A percentile compares a stretch with the other conserved stretches of the same genome.
phyloP scores from a whole-genome alignment of 2,329 filamentous ascomycete genomes.

The Knufia petricola region DNA sequence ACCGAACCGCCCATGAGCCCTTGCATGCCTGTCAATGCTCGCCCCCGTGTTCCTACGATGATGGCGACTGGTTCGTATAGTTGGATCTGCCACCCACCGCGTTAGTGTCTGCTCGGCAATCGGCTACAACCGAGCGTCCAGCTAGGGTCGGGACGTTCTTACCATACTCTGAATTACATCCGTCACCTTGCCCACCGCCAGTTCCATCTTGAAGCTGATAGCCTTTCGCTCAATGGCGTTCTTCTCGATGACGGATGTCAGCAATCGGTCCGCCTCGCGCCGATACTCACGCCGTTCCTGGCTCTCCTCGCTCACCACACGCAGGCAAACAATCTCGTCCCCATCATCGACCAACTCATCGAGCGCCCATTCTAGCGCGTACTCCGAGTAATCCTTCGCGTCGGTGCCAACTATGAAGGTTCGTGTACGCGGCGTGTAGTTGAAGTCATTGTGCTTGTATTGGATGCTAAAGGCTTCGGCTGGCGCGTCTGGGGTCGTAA shows the following conservation, averaged over 20 bases:
- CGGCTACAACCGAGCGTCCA: constrained; percentile 3
- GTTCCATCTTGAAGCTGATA: constrained; percentile 76
- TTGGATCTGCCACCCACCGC: constrained; percentile 57
- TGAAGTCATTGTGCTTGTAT: constrained; percentile 77
- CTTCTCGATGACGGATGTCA: constrained; percentile 67
- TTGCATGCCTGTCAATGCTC: constrained; percentile 76
- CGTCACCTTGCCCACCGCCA: constrained; percentile 80
- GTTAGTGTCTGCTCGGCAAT: background rate
- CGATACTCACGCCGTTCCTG: constrained; percentile 62
- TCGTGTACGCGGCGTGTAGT: constrained; percentile 66
- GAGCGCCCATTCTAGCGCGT: constrained; percentile 83
- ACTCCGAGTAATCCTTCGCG: constrained; percentile 84
- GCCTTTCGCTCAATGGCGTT: constrained; percentile 69
- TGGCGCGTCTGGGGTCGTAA: constrained; percentile 55
- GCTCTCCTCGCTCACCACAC: constrained; percentile 56
- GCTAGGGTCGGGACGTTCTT: constrained; percentile 26
- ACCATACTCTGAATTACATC: constrained; percentile 86
- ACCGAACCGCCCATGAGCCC: constrained; percentile 80
- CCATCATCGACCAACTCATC: constrained; percentile 89
- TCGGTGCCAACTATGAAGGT: constrained; percentile 88
- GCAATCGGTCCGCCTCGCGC: constrained; percentile 62
- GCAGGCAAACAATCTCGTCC: constrained; percentile 83
- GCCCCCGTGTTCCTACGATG: constrained; percentile 78
- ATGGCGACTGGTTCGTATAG: constrained; percentile 87
- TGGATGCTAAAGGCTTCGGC: constrained; percentile 74